Evolutionary conservation across 2,329 filamentous ascomycete genomes (phyloP).

Genomic region (Talaromyces sp.): DNA sequence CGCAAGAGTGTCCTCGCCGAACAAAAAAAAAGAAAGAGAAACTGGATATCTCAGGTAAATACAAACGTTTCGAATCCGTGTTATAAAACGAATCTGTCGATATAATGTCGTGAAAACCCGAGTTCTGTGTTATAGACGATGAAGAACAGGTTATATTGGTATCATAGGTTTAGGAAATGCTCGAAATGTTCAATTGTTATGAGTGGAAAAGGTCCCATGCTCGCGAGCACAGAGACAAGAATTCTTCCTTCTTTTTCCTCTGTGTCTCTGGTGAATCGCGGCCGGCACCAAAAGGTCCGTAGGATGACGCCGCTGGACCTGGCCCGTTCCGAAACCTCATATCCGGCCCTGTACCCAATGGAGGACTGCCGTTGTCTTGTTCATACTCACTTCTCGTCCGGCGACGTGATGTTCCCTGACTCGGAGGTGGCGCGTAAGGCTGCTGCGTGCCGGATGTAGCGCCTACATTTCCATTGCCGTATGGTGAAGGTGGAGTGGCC

Average conservation of each 20-base stretch:
- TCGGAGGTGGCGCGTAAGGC: constrained; percentile 41
- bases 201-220: constrained; percentile 98
- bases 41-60: not conserved
- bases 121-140: not conserved
- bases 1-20: not conserved
- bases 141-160: not conserved
- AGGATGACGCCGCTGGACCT: constrained; percentile 35
- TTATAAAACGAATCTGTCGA: not conserved
- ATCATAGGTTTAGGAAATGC: not conserved
- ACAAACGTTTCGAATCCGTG: not conserved
- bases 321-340: constrained; percentile 36
- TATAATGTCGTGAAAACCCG: not conserved
- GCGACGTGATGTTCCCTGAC: constrained; percentile 50
- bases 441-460: constrained; percentile 60
- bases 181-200: constrained; percentile 32
- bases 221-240: constrained; percentile 75
- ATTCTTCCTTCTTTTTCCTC: constrained; percentile 85
- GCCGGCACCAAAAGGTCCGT: constrained; percentile 73
- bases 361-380: constrained; percentile 75
- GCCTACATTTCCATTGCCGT: constrained; percentile 26
- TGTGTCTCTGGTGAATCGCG: constrained; percentile 78
- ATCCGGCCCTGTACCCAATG: constrained; percentile 68
- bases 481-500: constrained; percentile 57
- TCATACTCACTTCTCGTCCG: constrained; percentile 88
- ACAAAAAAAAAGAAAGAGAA: too few species aligned